Base-by-base conservation (phyloP, 257 asterid genomes). In the Leptodermis oblonga region DNA sequence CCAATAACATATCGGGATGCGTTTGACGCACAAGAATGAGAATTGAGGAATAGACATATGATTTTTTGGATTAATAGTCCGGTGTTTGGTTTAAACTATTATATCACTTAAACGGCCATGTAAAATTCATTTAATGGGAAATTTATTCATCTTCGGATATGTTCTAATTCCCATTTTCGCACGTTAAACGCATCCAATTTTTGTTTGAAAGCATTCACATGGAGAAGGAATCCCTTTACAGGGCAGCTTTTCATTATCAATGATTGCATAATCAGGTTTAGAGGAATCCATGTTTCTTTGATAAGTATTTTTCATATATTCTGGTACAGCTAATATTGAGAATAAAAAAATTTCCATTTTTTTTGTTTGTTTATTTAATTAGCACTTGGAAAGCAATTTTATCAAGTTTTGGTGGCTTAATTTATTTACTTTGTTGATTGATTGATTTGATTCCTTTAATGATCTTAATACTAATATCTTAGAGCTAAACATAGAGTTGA, bases 391-490 rank as follows among this genome's bases (percentile, higher is more conserved):
- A 4, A 7, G 23, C 13, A n/a, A 56, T 26, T 28, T 25, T 25
- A 26, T 14, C 22, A 28, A 30, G 26, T 56, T 58, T 31, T 14
- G 30, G 64, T 15, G 17, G 23, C 64, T 58, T 58, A 31, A 37
- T 58, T 64, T 53, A 23, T 25, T 58, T 58, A 31, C n/a, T 58
- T 64, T 53, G 37, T 25, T 64, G 2, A 64, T 64, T 41, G 69
- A 28, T 25, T 64, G 26, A 63, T 64, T 64, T 64, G 34, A 20
- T 63, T 63, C 34, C 54, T 41, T 46, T 13, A 43, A 52, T 49
- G 7, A n/a, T 2, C 4, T 13, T 63, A 52, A 30, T 20, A 22
- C 14, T 8, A 5, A 52, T 52, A 9, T 61, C 34, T 7, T 7
- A 33, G 37, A 30, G 65, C 25, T 62, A 22, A 23, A 7, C 25